Conservation (phyloP, 257 asterid genomes). For the Vinca minor region DNA sequence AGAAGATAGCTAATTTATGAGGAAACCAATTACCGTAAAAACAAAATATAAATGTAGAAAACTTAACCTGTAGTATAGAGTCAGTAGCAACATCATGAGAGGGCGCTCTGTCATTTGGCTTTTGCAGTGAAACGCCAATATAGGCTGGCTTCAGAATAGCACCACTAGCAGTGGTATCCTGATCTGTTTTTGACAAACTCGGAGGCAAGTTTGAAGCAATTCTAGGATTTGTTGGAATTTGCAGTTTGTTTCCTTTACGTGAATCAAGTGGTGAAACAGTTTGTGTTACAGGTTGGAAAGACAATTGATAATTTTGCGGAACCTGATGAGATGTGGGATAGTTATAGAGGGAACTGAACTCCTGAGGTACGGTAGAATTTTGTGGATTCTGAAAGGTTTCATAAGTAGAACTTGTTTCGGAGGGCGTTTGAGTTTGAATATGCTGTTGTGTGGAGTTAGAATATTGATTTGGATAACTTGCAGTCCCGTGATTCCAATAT, state of each 20-base stretch:
- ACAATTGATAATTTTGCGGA: constrained; percentile 54
- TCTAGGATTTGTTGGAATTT: constrained; percentile 96
- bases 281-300: constrained; percentile 50
- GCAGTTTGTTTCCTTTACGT: constrained; percentile 56
- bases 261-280: constrained; percentile 49
- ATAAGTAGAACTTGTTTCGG: constrained; percentile 32
- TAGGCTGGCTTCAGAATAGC: constrained; percentile 64
- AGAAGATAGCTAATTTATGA: not conserved
- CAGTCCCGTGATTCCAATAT: constrained; percentile 61
- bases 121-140: constrained; percentile 55
- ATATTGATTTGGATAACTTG: constrained; percentile 46
- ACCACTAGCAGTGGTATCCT: constrained; percentile 40
- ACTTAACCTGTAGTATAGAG: constrained; percentile 62
- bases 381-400: constrained; percentile 49
- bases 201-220: constrained; percentile 60
- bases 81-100: constrained; percentile 50
- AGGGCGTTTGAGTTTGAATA: constrained; percentile 45
- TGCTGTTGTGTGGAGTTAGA: constrained; percentile 40
- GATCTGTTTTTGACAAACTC: constrained; percentile 48
- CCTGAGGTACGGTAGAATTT: constrained; percentile 43
- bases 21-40: constrained; percentile 6
- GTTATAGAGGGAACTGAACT: constrained; percentile 31
- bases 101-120: constrained; percentile 42
- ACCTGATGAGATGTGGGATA: constrained; percentile 50
- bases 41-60: not conserved